phyloP scores from a whole-genome alignment of 1,139 yeast species.

The Candida sp. region DNA sequence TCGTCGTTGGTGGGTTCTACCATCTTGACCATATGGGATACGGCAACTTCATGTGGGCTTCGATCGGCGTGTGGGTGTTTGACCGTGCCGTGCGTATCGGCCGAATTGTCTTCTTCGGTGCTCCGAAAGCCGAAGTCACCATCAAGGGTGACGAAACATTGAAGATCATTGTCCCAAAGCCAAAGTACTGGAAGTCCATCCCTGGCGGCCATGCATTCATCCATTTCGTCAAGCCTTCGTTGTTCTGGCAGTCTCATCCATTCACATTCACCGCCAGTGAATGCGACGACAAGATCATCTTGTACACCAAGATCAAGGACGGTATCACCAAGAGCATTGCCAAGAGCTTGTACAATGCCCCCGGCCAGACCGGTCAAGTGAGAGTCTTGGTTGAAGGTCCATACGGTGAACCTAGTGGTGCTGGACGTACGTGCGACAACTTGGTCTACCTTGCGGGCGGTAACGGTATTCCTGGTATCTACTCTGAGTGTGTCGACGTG shows the following conservation, averaged over 20 bases:
- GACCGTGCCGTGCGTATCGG: conserved; percentile 39
- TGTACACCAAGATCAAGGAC: conserved; percentile 34
- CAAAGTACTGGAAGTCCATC: conserved; percentile 37
- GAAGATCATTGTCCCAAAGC: conserved; percentile 40
- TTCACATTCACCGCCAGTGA: conserved; percentile 23
- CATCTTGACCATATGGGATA: conserved; percentile 42
- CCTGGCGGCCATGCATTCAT: conserved; percentile 58
- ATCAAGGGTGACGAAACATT: conserved; percentile 43
- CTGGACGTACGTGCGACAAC: conserved; percentile 30
- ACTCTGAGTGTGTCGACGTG: conserved; percentile 38
- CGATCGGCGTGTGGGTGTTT: conserved; percentile 44
- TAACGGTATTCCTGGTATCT: conserved; percentile 46
- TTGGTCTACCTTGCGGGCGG: conserved; percentile 44
- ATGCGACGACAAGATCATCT: conserved; percentile 24
- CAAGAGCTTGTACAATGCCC: conserved; percentile 27
- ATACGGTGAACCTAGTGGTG: conserved; percentile 35
- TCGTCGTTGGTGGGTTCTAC: conserved; percentile 39
- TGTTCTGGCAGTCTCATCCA: conserved; percentile 51
- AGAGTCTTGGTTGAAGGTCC: conserved; percentile 42
- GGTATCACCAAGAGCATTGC: conserved; percentile 36
- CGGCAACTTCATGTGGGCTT: conserved; percentile 36
- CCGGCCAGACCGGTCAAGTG: conserved; percentile 27
- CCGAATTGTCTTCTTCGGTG: conserved; percentile 35
- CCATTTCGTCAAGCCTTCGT: conserved; percentile 40
- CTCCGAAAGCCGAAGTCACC: conserved; percentile 35